phyloP scores from a whole-genome alignment of 345 rosid genomes.

The Populus ilicifolia region DNA sequence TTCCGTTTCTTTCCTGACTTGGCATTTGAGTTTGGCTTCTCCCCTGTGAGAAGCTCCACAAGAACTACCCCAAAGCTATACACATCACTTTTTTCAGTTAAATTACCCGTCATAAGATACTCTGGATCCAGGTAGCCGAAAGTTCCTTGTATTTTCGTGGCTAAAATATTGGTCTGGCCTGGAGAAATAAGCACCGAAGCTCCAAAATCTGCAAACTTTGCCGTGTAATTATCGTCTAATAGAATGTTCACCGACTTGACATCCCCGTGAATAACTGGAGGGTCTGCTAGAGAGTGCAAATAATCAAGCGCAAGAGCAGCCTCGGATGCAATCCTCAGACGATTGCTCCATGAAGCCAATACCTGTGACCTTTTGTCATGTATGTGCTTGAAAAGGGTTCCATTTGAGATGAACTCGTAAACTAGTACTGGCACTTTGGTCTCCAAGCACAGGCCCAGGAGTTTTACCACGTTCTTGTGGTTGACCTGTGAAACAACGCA shows the following conservation, averaged over 20 bases:
- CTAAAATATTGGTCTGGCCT: not conserved
- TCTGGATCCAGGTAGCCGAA: not conserved
- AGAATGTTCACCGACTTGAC: conserved; percentile 6
- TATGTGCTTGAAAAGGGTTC: conserved; percentile 9
- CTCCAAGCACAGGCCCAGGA: conserved; percentile 24
- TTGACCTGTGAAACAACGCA: conserved; percentile 12
- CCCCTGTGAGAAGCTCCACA: conserved; percentile 10
- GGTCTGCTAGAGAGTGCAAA: conserved; percentile 22
- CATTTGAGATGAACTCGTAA: conserved; percentile 3
- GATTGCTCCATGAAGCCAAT: conserved; percentile 11
- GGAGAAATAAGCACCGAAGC: conserved; percentile 14
- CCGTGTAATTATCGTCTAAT: not conserved
- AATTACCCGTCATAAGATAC: not conserved
- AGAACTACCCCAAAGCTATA: not conserved
- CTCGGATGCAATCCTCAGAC: conserved; percentile 14
- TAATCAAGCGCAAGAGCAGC: conserved; percentile 17
- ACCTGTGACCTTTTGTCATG: conserved; percentile 2
- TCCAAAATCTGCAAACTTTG: conserved; percentile 31
- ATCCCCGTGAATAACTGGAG: conserved; percentile 29
- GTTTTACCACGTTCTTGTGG: conserved; percentile 24
- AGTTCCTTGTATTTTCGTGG: not conserved
- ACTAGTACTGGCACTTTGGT: not conserved
- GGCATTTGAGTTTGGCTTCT: conserved; percentile 4
- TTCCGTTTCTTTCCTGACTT: not conserved
- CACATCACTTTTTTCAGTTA: not conserved